These are phyloP conservation scores for Silene latifolia DNA, from an alignment of 148 eudicot species.

Conservation along the genomic window DNA sequence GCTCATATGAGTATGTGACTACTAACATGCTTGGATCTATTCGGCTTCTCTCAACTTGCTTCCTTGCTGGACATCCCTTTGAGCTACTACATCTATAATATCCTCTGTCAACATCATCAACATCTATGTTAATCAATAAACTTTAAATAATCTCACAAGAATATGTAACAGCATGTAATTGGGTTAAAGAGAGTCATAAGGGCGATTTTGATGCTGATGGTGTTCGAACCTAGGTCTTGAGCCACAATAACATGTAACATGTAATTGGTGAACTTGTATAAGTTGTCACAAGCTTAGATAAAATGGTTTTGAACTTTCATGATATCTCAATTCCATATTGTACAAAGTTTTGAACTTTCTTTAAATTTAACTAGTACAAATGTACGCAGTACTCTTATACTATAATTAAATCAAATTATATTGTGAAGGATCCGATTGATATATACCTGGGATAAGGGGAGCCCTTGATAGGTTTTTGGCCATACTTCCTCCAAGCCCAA, in stretches of 20 bases:
- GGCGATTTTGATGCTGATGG: no score
- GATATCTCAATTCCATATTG: neutral
- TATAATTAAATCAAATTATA: neutral
- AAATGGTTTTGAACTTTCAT: neutral
- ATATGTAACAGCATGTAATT: no score
- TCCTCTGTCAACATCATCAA: conserved; percentile 42
- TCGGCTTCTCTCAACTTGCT: conserved; percentile 78
- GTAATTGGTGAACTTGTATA: neutral
- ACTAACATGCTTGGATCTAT: conserved; percentile 61
- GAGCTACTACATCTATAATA: conserved; percentile 84
- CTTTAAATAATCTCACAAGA: neutral
- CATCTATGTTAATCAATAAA: neutral
- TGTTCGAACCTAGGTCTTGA: no score
- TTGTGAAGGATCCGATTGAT: no score
- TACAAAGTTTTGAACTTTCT: neutral
- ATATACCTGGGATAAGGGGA: conserved; percentile 70
- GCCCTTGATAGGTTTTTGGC: conserved; percentile 82
- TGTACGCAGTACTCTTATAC: neutral
- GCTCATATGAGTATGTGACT: conserved; percentile 71
- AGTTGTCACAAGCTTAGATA: neutral
- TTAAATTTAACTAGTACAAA: neutral
- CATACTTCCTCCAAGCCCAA: conserved; percentile 89
- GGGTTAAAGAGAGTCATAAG: no score
- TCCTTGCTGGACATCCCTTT: conserved; percentile 85
- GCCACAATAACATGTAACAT: no score